phyloP scores from a whole-genome alignment of 2,329 filamentous ascomycete species.

The Colletotrichum sp. region DNA sequence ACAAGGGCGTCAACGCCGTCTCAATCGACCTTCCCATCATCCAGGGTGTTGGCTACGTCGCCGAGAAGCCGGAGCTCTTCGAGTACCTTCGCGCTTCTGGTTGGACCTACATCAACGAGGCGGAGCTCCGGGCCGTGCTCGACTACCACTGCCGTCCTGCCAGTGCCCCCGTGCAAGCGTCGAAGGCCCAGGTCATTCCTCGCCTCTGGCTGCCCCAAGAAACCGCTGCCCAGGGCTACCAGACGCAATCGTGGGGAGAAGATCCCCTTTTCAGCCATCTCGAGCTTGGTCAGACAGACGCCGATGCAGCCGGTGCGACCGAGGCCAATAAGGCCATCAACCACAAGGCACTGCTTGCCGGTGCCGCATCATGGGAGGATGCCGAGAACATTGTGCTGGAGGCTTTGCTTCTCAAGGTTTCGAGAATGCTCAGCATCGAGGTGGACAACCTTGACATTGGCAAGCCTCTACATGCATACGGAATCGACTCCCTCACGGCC shows the following conservation, averaged over 20 bases:
- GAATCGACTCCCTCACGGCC: slow-evolving; percentile 30
- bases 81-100: slow-evolving; percentile 24
- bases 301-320: neutral
- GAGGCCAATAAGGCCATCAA: slow-evolving; percentile 14
- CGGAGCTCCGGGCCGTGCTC: slow-evolving; percentile 28
- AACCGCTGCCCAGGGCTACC: slow-evolving; percentile 25
- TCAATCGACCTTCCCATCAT: slow-evolving; percentile 60
- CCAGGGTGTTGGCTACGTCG: slow-evolving; percentile 54
- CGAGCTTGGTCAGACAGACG: neutral
- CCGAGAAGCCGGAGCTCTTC: slow-evolving; percentile 43
- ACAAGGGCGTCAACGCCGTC: slow-evolving; percentile 45
- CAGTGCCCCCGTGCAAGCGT: neutral
- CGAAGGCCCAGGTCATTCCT: slow-evolving; percentile 27
- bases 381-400: slow-evolving; percentile 26
- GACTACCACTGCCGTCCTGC: slow-evolving; percentile 27
- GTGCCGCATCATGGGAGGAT: slow-evolving; percentile 24
- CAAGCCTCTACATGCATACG: slow-evolving; percentile 25
- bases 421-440: slow-evolving; percentile 24
- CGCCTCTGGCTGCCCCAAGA: slow-evolving; percentile 28
- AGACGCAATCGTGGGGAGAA: slow-evolving; percentile 23
- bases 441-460: slow-evolving; percentile 23
- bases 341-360: slow-evolving; percentile 22
- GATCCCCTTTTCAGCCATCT: slow-evolving; percentile 30
- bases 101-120: slow-evolving; percentile 24
- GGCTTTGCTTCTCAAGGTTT: slow-evolving; percentile 26